Conservation (phyloP, 768 basidiomycete genomes). For the Boletus coccyginus region DNA sequence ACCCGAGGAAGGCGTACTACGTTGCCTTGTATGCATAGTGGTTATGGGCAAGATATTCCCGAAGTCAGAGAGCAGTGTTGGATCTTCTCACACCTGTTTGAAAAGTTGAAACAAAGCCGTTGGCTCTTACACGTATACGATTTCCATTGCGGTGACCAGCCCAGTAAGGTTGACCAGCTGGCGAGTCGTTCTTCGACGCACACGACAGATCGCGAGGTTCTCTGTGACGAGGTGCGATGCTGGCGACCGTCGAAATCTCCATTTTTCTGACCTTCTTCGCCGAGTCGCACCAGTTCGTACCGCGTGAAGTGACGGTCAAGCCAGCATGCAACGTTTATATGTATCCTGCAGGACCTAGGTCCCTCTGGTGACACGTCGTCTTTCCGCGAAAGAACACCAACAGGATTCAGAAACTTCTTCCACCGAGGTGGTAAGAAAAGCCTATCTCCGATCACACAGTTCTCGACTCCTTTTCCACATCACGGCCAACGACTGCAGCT, state of each 20-base stretch:
- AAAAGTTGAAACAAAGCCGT: too few species aligned
- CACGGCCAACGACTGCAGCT: constrained; percentile 48
- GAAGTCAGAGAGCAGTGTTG: too few species aligned
- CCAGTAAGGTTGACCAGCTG: neutral
- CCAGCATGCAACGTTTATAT: neutral
- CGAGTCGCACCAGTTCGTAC: constrained; percentile 12
- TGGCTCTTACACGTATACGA: neutral
- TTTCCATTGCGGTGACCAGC: neutral
- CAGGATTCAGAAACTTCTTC: neutral
- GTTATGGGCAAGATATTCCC: neutral
- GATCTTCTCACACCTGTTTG: neutral
- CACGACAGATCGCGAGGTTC: neutral
- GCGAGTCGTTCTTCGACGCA: neutral
- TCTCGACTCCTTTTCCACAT: constrained; percentile 41
- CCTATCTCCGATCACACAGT: constrained; percentile 28
- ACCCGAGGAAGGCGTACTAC: constrained; percentile 1
- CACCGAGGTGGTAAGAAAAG: constrained; percentile 17
- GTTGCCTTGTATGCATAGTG: constrained; percentile 13
- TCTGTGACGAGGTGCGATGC: neutral
- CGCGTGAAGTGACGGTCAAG: neutral
- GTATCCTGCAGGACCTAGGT: neutral
- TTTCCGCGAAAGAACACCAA: constrained; percentile 9
- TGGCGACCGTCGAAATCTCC: neutral
- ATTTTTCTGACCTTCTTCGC: constrained; percentile 2
- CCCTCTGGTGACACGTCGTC: neutral